Conservation (phyloP, 2,329 filamentous ascomycete species). For the Ceratocystis cubensis region DNA sequence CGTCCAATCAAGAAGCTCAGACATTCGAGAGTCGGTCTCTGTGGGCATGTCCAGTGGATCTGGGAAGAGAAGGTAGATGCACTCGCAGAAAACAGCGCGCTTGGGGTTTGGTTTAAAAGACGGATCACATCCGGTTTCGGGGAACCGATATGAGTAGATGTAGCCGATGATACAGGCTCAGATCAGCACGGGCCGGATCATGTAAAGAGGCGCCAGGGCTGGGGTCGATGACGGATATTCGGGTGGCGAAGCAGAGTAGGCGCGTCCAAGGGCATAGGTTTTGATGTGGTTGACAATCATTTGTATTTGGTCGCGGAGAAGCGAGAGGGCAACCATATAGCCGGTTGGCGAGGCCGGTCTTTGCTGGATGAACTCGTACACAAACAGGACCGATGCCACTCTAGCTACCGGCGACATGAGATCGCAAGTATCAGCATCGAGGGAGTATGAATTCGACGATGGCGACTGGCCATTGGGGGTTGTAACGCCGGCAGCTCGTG, state of each 20-base stretch:
- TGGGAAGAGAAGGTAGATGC: slow-evolving; percentile 17
- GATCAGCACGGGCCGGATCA: slow-evolving; percentile 17
- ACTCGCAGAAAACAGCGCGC: slow-evolving; percentile 19
- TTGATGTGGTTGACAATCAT: slow-evolving; percentile 20
- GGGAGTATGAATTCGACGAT: background rate
- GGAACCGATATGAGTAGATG: slow-evolving; percentile 19
- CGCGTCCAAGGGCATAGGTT: slow-evolving; percentile 12
- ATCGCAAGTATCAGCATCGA: slow-evolving; percentile 3
- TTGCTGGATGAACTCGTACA: slow-evolving; percentile 19
- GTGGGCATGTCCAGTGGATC: slow-evolving; percentile 9
- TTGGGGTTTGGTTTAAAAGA: slow-evolving; percentile 15
- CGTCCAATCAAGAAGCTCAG: slow-evolving; percentile 17
- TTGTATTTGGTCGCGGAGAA: slow-evolving; percentile 18
- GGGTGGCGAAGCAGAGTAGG: background rate
- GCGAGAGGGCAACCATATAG: slow-evolving; percentile 7
- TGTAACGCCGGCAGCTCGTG: slow-evolving; percentile 12
- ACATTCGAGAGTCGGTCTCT: slow-evolving; percentile 14
- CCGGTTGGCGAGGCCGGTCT: slow-evolving; percentile 18
- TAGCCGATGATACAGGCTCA: slow-evolving; percentile 21
- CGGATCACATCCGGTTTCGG: slow-evolving; percentile 9
- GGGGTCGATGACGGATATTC: background rate
- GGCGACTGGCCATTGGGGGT: slow-evolving; percentile 3
- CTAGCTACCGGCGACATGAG: slow-evolving; percentile 16
- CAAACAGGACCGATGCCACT: slow-evolving; percentile 13
- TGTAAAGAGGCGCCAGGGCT: slow-evolving; percentile 7